Evolutionary conservation across 2,329 filamentous ascomycete species (phyloP).

Genomic region (Botrytis cinerea): DNA sequence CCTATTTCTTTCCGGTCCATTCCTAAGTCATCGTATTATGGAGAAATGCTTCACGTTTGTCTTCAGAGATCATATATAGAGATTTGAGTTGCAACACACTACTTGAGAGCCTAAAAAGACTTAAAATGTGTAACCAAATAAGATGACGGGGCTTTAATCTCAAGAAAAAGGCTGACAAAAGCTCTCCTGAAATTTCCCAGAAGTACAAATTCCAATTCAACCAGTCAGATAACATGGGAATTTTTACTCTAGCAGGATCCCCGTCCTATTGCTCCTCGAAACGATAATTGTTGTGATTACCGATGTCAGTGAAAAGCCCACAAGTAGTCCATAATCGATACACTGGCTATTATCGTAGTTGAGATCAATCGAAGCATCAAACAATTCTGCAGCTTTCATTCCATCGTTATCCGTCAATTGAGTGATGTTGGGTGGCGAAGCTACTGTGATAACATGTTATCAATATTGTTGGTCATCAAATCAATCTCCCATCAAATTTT

Average conservation of each 20-base stretch:
- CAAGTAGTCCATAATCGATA: background rate
- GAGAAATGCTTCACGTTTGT: background rate
- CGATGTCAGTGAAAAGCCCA: background rate
- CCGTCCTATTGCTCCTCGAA: background rate
- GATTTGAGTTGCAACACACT: accelerated
- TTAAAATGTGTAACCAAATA: accelerated
- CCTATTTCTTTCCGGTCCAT: background rate
- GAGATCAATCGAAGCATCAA: background rate
- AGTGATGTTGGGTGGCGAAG: background rate
- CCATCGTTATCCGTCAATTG: background rate
- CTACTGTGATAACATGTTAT: background rate
- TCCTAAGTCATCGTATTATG: background rate
- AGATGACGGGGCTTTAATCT: background rate
- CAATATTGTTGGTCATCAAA: background rate
- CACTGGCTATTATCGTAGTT: background rate
- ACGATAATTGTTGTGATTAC: background rate
- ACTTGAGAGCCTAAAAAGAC: background rate
- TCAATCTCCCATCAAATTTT: background rate
- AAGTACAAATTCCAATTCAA: background rate
- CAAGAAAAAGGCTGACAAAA: background rate
- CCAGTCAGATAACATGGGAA: background rate
- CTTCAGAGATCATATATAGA: background rate
- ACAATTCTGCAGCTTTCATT: background rate
- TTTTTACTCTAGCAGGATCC: background rate
- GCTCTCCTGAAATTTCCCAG: background rate